Evolutionary conservation across 2,329 filamentous ascomycete species (phyloP), one percentile per base, ranked within the genome.

Genomic region (Neopestalotiopsis sp.): DNA sequence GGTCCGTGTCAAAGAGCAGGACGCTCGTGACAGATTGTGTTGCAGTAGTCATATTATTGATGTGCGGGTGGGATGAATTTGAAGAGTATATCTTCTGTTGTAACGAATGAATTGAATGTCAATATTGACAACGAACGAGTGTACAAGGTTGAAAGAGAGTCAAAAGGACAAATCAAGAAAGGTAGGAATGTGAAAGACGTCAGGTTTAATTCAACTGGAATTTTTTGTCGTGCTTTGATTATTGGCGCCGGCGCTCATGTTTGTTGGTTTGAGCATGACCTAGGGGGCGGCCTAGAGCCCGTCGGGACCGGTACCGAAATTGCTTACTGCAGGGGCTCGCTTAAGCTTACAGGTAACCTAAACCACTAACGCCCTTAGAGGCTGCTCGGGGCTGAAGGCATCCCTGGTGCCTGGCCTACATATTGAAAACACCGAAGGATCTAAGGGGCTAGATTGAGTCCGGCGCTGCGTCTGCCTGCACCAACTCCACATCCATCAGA

Each of bases 21-120:
- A 67, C 30, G 17, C 34, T 67, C 20, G 65, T 67, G 12, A 67
- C 14, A 24, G 65, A 67, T 32, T 52, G 59, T 20, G 65, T 60
- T 14, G 45, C 45, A 52, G 40, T 57, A 10, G 30, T 28, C 59
- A 62, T 66, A n/a, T 45, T 24, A n/a, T 45, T 24, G 45, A 65
- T 28, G 38, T 28, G 62, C 52, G 62, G 24, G n/a, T 65, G 62
- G 24, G n/a, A 17, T 4, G 30, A 2, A 52, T 28, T 9, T 40
- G 4, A 34, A 34, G 58, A 20, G 58, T 60, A 28, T 28, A 20
- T 34, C 17, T n/a, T 34, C 17, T 4, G 20, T 30, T n/a, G 28
- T 63, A 49, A 17, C 30, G 38, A 65, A 17, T 28, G 38, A 13
- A n/a, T 30, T 65, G 12, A 10, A 10, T 28, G 34, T 38, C 34